A percentile compares a stretch with the other conserved stretches of the same genome.
Conservation (phyloP, 805 yeast species). For the Pichia cabralensis region DNA sequence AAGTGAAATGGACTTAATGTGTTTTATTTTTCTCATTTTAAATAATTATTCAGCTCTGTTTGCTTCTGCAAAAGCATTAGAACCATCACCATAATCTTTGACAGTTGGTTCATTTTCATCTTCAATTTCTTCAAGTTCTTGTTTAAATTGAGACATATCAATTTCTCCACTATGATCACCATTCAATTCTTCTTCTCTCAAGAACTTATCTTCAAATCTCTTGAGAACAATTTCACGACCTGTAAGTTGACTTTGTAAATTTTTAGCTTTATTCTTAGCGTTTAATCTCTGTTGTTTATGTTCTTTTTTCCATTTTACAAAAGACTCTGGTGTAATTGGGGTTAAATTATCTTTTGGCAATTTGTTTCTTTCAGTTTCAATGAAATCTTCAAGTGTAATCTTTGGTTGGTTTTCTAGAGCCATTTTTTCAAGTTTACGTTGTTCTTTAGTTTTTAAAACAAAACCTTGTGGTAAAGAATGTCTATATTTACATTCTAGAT, state of each 20-base stretch:
- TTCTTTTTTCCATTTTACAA: conserved; percentile 71
- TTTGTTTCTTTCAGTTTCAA: conserved; percentile 85
- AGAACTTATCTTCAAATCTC: conserved; percentile 47
- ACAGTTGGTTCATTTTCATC: conserved; percentile 39
- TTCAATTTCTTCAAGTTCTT: conserved; percentile 43
- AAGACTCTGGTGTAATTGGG: conserved; percentile 77
- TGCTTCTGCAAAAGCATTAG: conserved; percentile 27
- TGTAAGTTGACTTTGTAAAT: conserved; percentile 33
- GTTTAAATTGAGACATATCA: conserved; percentile 50
- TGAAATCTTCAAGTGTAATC: conserved; percentile 90
- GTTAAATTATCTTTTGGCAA: conserved; percentile 68
- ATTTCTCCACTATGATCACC: conserved; percentile 39
- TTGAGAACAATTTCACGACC: conserved; percentile 64
- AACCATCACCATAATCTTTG: conserved; percentile 71
- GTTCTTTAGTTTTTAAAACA: conserved; percentile 93
- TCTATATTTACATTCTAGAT: conserved; percentile 71
- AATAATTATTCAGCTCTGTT: conserved; percentile 9
- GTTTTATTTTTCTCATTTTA: background rate
- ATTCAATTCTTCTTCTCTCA: conserved; percentile 40
- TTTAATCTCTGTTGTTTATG: conserved; percentile 49
- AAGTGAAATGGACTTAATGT: background rate
- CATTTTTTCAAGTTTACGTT: conserved; percentile 76
- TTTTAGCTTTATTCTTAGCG: conserved; percentile 19
- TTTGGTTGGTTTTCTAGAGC: conserved; percentile 79
- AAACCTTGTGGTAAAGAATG: conserved; percentile 97